Evolutionary conservation across 2,329 filamentous ascomycete species (phyloP).

Genomic region (Annulohypoxylon truncatum): DNA sequence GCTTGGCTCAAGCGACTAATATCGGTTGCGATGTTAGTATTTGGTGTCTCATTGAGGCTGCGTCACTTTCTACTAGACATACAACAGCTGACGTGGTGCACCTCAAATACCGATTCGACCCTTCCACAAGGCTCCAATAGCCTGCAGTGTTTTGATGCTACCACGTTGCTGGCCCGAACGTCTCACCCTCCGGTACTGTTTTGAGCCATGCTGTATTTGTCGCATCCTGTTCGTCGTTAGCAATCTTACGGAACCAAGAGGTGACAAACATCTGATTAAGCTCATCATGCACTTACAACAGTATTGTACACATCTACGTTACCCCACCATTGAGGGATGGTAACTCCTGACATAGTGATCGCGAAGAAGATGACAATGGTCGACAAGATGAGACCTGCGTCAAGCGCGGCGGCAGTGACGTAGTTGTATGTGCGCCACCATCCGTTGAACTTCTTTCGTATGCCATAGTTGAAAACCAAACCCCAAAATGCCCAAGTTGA

Average conservation of each 20-base stretch:
- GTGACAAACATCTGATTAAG: conserved; percentile 48
- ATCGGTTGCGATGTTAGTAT: not conserved
- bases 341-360: conserved; percentile 53
- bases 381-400: conserved; percentile 54
- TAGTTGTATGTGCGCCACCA: conserved; percentile 68
- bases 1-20: not conserved
- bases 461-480: conserved; percentile 67
- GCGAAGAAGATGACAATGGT: conserved; percentile 55
- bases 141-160: conserved; percentile 28
- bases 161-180: conserved; percentile 55
- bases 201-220: conserved; percentile 48
- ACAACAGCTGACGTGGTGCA: conserved; percentile 1
- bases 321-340: conserved; percentile 58
- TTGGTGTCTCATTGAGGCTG: conserved; percentile 4
- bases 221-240: conserved; percentile 49
- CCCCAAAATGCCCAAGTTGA: conserved; percentile 69
- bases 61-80: conserved; percentile 7
- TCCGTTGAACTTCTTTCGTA: conserved; percentile 63
- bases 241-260: conserved; percentile 41
- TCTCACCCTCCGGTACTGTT: conserved; percentile 48
- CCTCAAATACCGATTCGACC: not conserved
- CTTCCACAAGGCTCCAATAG: not conserved
- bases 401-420: conserved; percentile 55
- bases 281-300: conserved; percentile 42
- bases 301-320: conserved; percentile 62